A percentile compares a stretch with the other conserved stretches of the same genome.
Conservation (phyloP, 768 basidiomycete species). For the Amanita muscaria region DNA sequence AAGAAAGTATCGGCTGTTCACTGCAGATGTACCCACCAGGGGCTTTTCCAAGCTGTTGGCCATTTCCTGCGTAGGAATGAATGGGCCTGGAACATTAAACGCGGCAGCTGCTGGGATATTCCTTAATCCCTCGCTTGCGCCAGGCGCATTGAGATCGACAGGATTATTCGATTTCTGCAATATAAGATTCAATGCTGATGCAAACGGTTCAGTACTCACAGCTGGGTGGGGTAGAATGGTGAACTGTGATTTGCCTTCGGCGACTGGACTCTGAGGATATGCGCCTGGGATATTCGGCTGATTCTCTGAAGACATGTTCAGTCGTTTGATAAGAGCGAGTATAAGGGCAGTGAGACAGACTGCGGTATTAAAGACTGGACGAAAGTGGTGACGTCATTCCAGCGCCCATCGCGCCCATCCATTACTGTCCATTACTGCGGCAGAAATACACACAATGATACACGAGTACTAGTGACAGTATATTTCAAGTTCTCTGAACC, state of each 20-base stretch:
- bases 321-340: too few species aligned
- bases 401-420: too few species aligned
- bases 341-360: background rate
- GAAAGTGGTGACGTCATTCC: too few species aligned
- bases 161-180: slow-evolving; percentile 54
- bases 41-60: slow-evolving; percentile 39
- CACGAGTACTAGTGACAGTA: too few species aligned
- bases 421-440: too few species aligned
- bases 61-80: slow-evolving; percentile 37
- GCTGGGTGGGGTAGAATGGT: slow-evolving; percentile 56
- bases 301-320: background rate
- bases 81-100: slow-evolving; percentile 43
- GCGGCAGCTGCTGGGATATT: slow-evolving; percentile 26
- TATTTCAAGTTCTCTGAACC: too few species aligned
- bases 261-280: slow-evolving; percentile 1
- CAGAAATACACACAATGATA: too few species aligned
- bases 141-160: slow-evolving; percentile 33
- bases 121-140: slow-evolving; percentile 23
- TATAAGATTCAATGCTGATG: background rate
- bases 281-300: background rate
- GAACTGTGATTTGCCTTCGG: slow-evolving; percentile 30
- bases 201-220: slow-evolving; percentile 23
- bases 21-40: slow-evolving; percentile 25
- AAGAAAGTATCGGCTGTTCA: background rate
- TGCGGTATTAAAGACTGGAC: too few species aligned